These are phyloP conservation scores for Arthroderma uncinatum DNA, from an alignment of 2,329 filamentous ascomycete species.

Conservation along the genomic window DNA sequence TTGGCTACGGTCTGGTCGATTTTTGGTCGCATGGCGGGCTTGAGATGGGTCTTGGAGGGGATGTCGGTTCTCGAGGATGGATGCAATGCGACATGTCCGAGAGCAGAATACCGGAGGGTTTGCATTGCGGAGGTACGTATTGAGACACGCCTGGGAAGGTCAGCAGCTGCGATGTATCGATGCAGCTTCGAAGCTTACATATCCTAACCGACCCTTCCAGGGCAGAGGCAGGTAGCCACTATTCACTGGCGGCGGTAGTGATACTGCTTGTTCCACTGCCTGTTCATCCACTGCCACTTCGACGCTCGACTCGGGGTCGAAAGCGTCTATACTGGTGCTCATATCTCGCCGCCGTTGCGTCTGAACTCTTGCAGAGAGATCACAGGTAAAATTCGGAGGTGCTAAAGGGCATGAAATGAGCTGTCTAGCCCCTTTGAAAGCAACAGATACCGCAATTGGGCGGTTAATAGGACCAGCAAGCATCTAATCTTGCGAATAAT, in stretches of 20 bases:
- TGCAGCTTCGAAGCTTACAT: conserved; percentile 48
- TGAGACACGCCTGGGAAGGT: conserved; percentile 60
- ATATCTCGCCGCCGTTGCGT: background rate
- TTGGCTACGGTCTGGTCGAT: conserved; percentile 65
- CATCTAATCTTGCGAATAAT: no score
- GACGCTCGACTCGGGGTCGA: conserved; percentile 46
- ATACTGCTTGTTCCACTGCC: conserved; percentile 48
- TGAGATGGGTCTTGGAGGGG: conserved; percentile 63
- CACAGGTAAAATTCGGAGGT: no score
- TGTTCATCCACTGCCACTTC: conserved; percentile 43
- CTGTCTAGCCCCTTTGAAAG: no score
- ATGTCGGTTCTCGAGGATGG: conserved; percentile 79
- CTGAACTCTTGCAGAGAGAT: background rate
- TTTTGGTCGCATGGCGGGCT: conserved; percentile 73
- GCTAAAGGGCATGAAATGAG: no score
- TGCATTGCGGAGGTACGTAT: conserved; percentile 75
- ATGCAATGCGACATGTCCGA: conserved; percentile 79
- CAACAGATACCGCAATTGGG: no score
- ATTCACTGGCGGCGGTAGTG: conserved; percentile 64
- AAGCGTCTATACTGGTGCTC: conserved; percentile 7
- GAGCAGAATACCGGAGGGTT: conserved; percentile 83
- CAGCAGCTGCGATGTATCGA: background rate
- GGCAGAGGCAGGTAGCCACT: conserved; percentile 74
- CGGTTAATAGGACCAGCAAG: no score
- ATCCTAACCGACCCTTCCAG: conserved; percentile 81